Conservation (phyloP, 345 rosid genomes). For the Cardamine chenopodiifolia region DNA sequence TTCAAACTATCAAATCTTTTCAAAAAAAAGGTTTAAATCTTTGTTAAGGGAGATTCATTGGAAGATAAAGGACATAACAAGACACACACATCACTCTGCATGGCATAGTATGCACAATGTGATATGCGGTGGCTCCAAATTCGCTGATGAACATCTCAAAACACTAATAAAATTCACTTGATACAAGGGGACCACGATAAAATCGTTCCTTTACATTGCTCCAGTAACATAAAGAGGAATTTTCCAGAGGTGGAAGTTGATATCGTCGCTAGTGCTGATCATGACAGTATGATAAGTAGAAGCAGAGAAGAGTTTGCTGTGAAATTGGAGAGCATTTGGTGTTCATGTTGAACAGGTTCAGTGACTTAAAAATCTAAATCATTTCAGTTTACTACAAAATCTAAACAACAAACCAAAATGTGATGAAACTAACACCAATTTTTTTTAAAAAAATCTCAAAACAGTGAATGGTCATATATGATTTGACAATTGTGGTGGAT, state of each 20-base stretch:
- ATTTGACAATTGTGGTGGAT: background rate
- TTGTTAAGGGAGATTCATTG: slow-evolving; percentile 61
- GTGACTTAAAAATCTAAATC: too few relatives aligned
- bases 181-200: slow-evolving; percentile 63
- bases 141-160: slow-evolving; percentile 53
- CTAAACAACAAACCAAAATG: background rate
- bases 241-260: slow-evolving; percentile 52
- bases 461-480: background rate
- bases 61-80: slow-evolving; percentile 53
- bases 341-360: too few relatives aligned
- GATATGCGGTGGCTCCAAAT: slow-evolving; percentile 71
- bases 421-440: slow-evolving; percentile 2
- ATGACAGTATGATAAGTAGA: slow-evolving; percentile 42
- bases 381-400: background rate
- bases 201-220: slow-evolving; percentile 62
- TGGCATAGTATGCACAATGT: slow-evolving; percentile 92
- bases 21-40: background rate
- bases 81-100: slow-evolving; percentile 89
- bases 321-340: slow-evolving; percentile 34
- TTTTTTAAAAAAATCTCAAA: background rate
- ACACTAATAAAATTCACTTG: slow-evolving; percentile 44
- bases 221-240: slow-evolving; percentile 50
- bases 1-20: background rate
- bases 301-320: slow-evolving; percentile 37
- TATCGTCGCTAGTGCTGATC: slow-evolving; percentile 53